Base-by-base conservation (phyloP, 495 filamentous ascomycete species). In the Neurospora africana region DNA sequence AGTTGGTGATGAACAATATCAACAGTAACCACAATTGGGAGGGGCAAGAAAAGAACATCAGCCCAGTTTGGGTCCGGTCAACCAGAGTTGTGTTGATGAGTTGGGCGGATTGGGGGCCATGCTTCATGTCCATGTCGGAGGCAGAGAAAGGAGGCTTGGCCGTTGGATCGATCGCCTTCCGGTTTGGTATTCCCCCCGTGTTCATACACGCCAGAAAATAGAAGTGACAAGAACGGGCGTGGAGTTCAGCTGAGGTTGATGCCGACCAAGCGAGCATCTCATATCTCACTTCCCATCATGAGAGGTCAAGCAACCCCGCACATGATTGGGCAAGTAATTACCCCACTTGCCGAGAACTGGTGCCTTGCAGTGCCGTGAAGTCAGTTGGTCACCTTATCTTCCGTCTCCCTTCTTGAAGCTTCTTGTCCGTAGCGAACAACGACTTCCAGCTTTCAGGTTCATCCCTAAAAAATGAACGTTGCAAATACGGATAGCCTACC, bases 21-120 rank as follows among this genome's bases (percentile, higher is more conserved):
- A 30, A 30, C 21, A 19, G n/a, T 19, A 43, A 70, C 39, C 35
- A 43, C 37, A 35, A 11, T 4, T 21, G 40, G 40, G 47, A 35
- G 21, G 47, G 36, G 0, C 17, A 61, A 35, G 40, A 70, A 33
- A 58, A 61, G 36, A 58, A 61, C 3, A 33, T 30, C 69, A 35
- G 47, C 69, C 41, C 27, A 65, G 53, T 3, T 61, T 1, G 13
- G 5, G 47, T 7, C 47, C 23, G 13, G 23, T 61, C 53, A 33
- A 33, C 53, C 53, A 65, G 23, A 30, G 2, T 27, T 61, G 4
- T 30, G 53, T 61, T 19, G 53, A 65, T 33, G 27, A 33, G 69
- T 72, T 58, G 71, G 74, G 74, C 74, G 58, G 70, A 72, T 70
- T 76, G 74, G 72, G 74, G 72, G 74, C 72, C 40, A n/a, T 72